Conservation (phyloP, 345 rosid species). For the Chamaenerion angustifolium region DNA sequence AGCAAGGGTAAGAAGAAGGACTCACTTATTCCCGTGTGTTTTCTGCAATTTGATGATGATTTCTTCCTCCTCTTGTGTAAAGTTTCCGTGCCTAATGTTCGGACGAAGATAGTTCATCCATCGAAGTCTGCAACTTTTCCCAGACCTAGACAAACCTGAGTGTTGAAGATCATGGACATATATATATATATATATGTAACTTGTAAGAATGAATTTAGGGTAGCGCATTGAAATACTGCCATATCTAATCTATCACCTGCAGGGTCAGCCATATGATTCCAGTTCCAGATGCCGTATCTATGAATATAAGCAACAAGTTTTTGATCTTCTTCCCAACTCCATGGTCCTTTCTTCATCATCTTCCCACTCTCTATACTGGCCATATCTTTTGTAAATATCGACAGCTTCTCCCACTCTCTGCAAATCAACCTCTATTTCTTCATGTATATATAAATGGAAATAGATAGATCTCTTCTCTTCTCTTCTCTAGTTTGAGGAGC, state of each 20-base stretch:
- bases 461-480: too few relatives aligned
- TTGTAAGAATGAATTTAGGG: background rate
- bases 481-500: too few relatives aligned
- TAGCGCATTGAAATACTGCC: too few relatives aligned
- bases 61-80: slow-evolving; percentile 12
- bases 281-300: slow-evolving; percentile 11
- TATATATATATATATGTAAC: too few relatives aligned
- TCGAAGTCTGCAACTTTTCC: slow-evolving; percentile 18
- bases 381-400: too few relatives aligned
- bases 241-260: background rate
- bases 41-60: slow-evolving; percentile 7
- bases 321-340: slow-evolving; percentile 11
- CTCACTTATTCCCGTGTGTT: slow-evolving; percentile 11
- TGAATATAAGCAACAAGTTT: slow-evolving; percentile 8
- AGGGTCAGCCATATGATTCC: slow-evolving; percentile 10
- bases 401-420: too few relatives aligned
- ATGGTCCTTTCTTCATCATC: slow-evolving; percentile 6
- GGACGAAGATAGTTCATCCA: slow-evolving; percentile 16
- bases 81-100: slow-evolving; percentile 11
- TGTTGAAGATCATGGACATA: too few relatives aligned
- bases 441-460: too few relatives aligned
- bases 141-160: slow-evolving; percentile 11
- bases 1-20: too few relatives aligned
- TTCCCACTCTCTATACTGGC: too few relatives aligned
- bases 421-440: too few relatives aligned